These are phyloP conservation scores for Rhizopogon sp. DNA, from an alignment of 768 basidiomycete genomes.

Conservation along the genomic window DNA sequence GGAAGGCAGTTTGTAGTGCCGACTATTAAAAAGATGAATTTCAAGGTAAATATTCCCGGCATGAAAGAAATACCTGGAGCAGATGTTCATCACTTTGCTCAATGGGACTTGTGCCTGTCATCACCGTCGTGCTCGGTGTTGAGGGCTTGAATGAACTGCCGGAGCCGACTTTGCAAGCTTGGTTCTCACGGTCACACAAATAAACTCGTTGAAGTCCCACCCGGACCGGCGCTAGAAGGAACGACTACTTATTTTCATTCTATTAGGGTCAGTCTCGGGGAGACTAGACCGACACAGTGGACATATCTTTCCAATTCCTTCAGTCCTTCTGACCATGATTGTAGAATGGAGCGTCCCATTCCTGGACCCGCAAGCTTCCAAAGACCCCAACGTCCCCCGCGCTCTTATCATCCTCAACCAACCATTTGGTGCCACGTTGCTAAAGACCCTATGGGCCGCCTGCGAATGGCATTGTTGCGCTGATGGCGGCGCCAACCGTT, in stretches of 20 bases:
- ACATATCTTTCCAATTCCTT: too few species aligned
- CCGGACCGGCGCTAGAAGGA: too few species aligned
- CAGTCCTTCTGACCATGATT: not conserved
- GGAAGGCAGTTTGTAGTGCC: conserved; percentile 22
- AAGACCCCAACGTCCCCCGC: conserved; percentile 13
- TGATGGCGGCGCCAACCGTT: conserved; percentile 84
- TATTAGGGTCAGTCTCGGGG: too few species aligned
- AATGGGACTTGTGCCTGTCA: conserved; percentile 22
- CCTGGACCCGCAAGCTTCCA: conserved; percentile 13
- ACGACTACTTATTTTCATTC: too few species aligned
- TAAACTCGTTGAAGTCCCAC: too few species aligned
- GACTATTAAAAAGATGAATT: conserved; percentile 7
- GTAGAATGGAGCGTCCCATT: conserved; percentile 22
- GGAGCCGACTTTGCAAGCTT: not conserved
- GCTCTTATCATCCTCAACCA: conserved; percentile 91
- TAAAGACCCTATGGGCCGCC: conserved; percentile 55
- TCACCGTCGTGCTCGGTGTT: conserved; percentile 4
- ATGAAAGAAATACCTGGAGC: conserved; percentile 14
- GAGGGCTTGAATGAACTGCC: too few species aligned
- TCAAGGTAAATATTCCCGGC: not conserved
- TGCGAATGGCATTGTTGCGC: conserved; percentile 63
- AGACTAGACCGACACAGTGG: too few species aligned
- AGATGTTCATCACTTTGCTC: conserved; percentile 19
- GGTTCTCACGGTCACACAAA: not conserved
- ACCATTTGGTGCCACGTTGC: conserved; percentile 62